Evolutionary conservation across 1,284 basidiomycete genomes (phyloP).

Genomic region (Ustilago xerochloae): DNA sequence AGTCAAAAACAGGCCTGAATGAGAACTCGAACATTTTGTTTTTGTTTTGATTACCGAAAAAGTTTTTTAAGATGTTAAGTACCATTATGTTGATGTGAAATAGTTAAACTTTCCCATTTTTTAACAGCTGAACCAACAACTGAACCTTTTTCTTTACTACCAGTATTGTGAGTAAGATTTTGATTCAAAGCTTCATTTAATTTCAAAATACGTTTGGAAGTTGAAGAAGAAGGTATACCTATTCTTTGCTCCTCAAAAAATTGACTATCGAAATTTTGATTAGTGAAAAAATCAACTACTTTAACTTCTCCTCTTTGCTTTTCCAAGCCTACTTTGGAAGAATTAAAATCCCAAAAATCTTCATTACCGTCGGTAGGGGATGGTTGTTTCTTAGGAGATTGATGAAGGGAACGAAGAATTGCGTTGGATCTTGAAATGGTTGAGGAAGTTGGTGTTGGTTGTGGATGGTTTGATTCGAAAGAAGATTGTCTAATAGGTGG

Average conservation of each 20-base stretch:
- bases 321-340: background rate
- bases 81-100: constrained; percentile 11
- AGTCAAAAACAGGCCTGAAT: no score
- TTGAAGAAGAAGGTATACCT: constrained; percentile 15
- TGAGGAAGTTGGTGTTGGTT: background rate
- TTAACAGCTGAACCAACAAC: constrained; percentile 43
- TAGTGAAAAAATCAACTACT: constrained; percentile 5
- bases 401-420: constrained; percentile 11
- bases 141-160: background rate
- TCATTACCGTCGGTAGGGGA: background rate
- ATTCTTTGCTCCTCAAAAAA: constrained; percentile 8
- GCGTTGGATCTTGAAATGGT: constrained; percentile 16
- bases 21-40: no score
- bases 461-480: background rate
- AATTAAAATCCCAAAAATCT: constrained; percentile 23
- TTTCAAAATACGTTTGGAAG: constrained; percentile 18
- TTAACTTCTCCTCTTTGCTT: constrained; percentile 4
- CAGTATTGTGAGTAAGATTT: constrained; percentile 5
- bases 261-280: constrained; percentile 19
- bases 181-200: background rate
- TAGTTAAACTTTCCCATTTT: constrained; percentile 43
- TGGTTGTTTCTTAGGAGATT: constrained; percentile 1
- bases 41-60: no score
- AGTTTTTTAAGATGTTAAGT: no score
- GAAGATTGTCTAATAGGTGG: constrained; percentile 16